These are phyloP conservation scores for Aegle marmelos DNA, from an alignment of 345 rosid genomes.

Conservation along the genomic window DNA sequence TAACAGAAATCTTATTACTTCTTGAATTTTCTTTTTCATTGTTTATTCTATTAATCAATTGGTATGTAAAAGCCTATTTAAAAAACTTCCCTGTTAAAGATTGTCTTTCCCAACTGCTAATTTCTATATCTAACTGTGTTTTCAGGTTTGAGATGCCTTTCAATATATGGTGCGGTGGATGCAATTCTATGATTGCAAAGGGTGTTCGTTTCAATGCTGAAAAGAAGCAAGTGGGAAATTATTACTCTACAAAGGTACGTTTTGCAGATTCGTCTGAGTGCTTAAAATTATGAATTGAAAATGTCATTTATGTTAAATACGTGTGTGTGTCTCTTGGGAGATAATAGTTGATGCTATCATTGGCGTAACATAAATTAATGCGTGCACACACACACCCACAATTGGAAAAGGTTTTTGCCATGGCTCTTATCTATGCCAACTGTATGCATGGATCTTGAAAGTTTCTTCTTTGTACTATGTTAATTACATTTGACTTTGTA, in stretches of 20 bases:
- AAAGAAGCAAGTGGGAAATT: slow-evolving; percentile 97
- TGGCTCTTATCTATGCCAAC: neutral
- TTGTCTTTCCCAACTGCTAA: neutral
- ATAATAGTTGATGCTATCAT: neutral
- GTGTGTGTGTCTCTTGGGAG: neutral
- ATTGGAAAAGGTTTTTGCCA: neutral
- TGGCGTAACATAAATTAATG: neutral
- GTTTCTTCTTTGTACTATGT: neutral
- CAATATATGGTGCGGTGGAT: slow-evolving; percentile 96
- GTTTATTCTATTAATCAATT: neutral
- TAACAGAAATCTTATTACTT: neutral
- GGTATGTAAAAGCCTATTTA: neutral
- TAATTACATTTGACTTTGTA: neutral
- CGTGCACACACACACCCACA: neutral
- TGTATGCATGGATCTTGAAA: neutral
- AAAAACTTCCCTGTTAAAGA: neutral
- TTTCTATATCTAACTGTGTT: neutral
- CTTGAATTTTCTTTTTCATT: neutral
- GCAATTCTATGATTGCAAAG: slow-evolving; percentile 94
- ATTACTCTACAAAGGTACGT: slow-evolving; percentile 90
- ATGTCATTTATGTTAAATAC: neutral
- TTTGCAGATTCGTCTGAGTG: neutral
- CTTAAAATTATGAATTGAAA: neutral
- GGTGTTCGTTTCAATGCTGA: slow-evolving; percentile 98
- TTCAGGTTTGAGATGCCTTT: slow-evolving; percentile 97